These are phyloP conservation scores for Cutaneotrichosporon sp. DNA, from an alignment of 1,284 basidiomycete species.

Conservation along the genomic window DNA sequence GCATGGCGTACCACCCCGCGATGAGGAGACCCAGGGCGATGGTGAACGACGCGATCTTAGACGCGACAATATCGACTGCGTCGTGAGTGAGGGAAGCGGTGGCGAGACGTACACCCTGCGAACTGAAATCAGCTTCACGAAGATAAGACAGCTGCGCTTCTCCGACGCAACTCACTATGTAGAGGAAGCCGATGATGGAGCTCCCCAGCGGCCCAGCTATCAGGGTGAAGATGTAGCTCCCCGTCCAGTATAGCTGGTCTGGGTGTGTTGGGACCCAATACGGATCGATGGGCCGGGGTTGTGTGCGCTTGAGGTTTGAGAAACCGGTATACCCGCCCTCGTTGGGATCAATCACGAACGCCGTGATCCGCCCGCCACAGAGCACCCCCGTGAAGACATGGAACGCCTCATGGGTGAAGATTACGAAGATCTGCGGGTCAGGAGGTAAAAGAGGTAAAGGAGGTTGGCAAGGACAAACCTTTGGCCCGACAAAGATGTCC, in stretches of 20 bases:
- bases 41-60: conserved; percentile 45
- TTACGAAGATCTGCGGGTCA: conserved; percentile 41
- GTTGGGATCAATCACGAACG: conserved; percentile 48
- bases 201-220: conserved; percentile 44
- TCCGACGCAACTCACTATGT: conserved; percentile 36
- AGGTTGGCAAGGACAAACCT: conserved; percentile 24
- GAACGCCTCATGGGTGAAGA: conserved; percentile 44
- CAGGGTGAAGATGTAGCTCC: conserved; percentile 30
- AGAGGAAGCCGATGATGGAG: conserved; percentile 40
- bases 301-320: conserved; percentile 22
- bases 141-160: too few species aligned
- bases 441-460: background rate
- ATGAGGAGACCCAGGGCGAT: conserved; percentile 44
- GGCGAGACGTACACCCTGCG: background rate
- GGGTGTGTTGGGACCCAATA: background rate
- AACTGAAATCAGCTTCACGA: background rate
- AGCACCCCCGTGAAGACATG: conserved; percentile 42
- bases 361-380: conserved; percentile 44
- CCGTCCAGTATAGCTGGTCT: background rate
- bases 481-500: conserved; percentile 40
- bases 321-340: conserved; percentile 45
- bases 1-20: conserved; percentile 41
- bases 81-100: background rate
- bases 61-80: conserved; percentile 43
- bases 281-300: background rate